Percentiles rank a stretch among this genome's conserved stretches.
Evolutionary conservation across 2,329 filamentous ascomycete genomes (phyloP).

Genomic region (Ophiosphaerella korrae): DNA sequence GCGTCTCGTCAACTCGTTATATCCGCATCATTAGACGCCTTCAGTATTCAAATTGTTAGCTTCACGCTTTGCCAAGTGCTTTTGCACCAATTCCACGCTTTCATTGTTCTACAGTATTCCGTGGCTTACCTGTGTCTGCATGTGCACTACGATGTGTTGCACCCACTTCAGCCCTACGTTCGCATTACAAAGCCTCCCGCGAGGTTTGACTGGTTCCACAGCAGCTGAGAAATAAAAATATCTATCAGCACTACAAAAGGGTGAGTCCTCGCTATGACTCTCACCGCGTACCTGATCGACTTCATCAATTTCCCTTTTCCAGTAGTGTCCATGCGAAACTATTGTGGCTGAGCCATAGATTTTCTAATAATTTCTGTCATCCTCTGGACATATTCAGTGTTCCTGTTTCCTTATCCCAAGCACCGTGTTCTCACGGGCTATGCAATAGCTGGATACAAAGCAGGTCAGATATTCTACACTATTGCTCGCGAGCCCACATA

Average conservation of each 20-base stretch:
- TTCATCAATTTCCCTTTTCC: not conserved
- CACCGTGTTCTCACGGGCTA: too few species aligned
- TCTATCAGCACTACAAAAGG: not conserved
- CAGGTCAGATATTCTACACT: too few species aligned
- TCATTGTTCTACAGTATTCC: not conserved
- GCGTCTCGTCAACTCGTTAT: not conserved
- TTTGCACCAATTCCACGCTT: not conserved
- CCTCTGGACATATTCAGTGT: too few species aligned
- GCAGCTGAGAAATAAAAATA: not conserved
- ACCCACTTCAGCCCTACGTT: conserved; percentile 3
- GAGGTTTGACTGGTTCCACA: not conserved
- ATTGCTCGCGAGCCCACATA: too few species aligned
- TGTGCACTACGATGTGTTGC: not conserved
- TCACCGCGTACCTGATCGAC: not conserved
- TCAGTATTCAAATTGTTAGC: not conserved
- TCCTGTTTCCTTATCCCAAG: too few species aligned
- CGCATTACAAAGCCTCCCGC: not conserved
- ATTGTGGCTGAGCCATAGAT: too few species aligned
- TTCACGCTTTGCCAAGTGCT: too few species aligned
- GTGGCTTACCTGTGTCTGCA: not conserved
- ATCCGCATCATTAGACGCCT: not conserved
- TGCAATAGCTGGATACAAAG: too few species aligned
- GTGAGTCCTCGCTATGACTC: not conserved
- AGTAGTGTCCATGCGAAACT: too few species aligned
- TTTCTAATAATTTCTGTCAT: too few species aligned